Evolutionary conservation across 768 basidiomycete genomes (phyloP).

Genomic region (Arthromyces matolae): DNA sequence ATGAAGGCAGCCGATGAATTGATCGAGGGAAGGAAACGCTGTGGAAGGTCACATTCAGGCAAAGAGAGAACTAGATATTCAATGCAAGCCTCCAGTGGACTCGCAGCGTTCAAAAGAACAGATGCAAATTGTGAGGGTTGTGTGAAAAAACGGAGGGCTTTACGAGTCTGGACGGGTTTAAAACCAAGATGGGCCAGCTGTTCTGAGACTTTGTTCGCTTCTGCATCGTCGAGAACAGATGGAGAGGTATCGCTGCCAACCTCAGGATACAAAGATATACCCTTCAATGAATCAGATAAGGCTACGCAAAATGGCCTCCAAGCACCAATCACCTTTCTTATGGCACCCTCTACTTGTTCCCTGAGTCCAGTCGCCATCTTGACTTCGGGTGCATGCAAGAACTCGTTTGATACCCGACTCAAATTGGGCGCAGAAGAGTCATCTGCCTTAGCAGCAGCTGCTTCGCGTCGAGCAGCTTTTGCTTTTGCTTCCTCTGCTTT

Average conservation of each 20-base stretch:
- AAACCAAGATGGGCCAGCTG: conserved; percentile 72
- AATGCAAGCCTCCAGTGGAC: conserved; percentile 73
- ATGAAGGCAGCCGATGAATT: conserved; percentile 72
- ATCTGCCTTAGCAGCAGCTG: conserved; percentile 15
- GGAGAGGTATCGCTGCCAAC: conserved; percentile 31
- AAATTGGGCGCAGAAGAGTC: conserved; percentile 18
- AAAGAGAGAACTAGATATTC: conserved; percentile 81
- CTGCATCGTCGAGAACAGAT: conserved; percentile 39
- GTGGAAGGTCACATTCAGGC: conserved; percentile 85
- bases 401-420: conserved; percentile 31
- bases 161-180: conserved; percentile 46
- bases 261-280: conserved; percentile 49
- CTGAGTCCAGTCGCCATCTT: conserved; percentile 76
- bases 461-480: conserved; percentile 47
- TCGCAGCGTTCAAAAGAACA: conserved; percentile 54
- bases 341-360: conserved; percentile 75
- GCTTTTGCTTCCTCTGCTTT: conserved; percentile 65
- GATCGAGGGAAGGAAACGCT: conserved; percentile 58
- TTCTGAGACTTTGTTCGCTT: conserved; percentile 37
- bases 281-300: conserved; percentile 31
- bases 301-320: conserved; percentile 5
- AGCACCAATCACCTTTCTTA: conserved; percentile 57
- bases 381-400: conserved; percentile 63
- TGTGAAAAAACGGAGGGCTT: conserved; percentile 54
- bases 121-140: conserved; percentile 54